Base-by-base conservation (phyloP, 495 filamentous ascomycete species). In the Aspergillus ostianus region DNA sequence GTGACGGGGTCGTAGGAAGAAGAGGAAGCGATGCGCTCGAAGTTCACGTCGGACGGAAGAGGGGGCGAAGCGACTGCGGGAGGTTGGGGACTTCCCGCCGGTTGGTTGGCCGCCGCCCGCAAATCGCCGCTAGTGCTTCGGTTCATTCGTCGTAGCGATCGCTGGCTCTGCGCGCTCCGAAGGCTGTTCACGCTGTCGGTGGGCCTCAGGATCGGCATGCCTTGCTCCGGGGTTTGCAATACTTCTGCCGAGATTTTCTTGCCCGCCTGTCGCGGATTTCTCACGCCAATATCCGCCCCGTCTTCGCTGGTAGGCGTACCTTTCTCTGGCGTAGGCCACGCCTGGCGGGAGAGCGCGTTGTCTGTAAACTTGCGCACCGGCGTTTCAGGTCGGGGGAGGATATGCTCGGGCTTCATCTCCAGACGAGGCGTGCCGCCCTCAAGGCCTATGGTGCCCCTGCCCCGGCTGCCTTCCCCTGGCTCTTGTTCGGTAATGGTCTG, bases 101-200 rank as follows among this genome's bases (percentile, higher is more conserved):
- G 17, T 52, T 64, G 58, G 62, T 61, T 64, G 59, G 61, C 64
- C 64, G 87, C 85, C 67, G 84, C 87, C 76, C 92, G 80, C 69
- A 94, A 77, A 82, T 95, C 88, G 68, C 90, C 88, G 75, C 90
- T 92, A 60, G 84, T 75, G 71, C 86, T 90, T 64, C 87, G 87
- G 70, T 86, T 87, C 58, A 83, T 82, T 57, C 90, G 83, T 61
- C 92, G 83, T 47, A 95, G 82, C 15, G 88, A 84, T 51, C 87
- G 88, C 20, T 85, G 86, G 49, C 57, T 64, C 23, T 46, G 50
- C 8, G 57, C 56, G 15, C 63, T 62, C 17, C 50, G 30, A 3
- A 65, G 67, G 47, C 71, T 71, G 30, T 65, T 64, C 51, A 68
- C 69, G 50, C 68, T 64, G 60, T 62, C 36, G 36, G 36, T 72